Conservation (phyloP, 192 early-diverging fungal species). For the Umbelopsis sp. region DNA sequence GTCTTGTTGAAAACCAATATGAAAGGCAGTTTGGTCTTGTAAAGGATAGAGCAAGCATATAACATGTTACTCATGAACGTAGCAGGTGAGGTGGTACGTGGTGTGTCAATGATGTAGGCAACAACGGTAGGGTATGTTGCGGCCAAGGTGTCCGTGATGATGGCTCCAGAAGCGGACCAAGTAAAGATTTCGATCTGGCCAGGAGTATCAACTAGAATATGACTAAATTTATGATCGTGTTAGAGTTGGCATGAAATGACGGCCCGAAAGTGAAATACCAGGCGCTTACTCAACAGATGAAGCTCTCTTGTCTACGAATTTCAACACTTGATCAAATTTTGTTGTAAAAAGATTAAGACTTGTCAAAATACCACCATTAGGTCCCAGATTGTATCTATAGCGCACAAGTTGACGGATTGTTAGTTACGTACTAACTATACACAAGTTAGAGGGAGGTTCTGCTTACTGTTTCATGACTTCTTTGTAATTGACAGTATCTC, state of each 20-base stretch:
- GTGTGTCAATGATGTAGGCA: slow-evolving; percentile 95
- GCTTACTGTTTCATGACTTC: slow-evolving; percentile 96
- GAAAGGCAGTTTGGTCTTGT: slow-evolving; percentile 97
- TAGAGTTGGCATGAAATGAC: background rate
- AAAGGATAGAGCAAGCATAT: slow-evolving; percentile 94
- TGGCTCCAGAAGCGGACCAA: slow-evolving; percentile 95
- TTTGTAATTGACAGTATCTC: slow-evolving; percentile 98
- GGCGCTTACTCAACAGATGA: slow-evolving; percentile 62
- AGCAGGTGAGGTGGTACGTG: slow-evolving; percentile 84
- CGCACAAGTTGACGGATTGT: background rate
- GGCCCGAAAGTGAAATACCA: background rate
- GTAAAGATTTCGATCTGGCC: slow-evolving; percentile 99
- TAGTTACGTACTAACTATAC: no score
- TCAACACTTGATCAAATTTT: slow-evolving; percentile 97
- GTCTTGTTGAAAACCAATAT: slow-evolving; percentile 96
- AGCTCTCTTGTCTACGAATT: slow-evolving; percentile 80
- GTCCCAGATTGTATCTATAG: slow-evolving; percentile 81
- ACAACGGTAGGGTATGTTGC: slow-evolving; percentile 90
- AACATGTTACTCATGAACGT: slow-evolving; percentile 99
- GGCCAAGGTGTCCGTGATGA: slow-evolving; percentile 93
- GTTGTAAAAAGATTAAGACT: slow-evolving; percentile 96
- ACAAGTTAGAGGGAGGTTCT: background rate
- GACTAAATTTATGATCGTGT: slow-evolving; percentile 42
- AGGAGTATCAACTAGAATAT: slow-evolving; percentile 91
- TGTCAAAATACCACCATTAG: slow-evolving; percentile 97